phyloP scores from a whole-genome alignment of 1,139 yeast species.

The Geotrichum aggregatum region DNA sequence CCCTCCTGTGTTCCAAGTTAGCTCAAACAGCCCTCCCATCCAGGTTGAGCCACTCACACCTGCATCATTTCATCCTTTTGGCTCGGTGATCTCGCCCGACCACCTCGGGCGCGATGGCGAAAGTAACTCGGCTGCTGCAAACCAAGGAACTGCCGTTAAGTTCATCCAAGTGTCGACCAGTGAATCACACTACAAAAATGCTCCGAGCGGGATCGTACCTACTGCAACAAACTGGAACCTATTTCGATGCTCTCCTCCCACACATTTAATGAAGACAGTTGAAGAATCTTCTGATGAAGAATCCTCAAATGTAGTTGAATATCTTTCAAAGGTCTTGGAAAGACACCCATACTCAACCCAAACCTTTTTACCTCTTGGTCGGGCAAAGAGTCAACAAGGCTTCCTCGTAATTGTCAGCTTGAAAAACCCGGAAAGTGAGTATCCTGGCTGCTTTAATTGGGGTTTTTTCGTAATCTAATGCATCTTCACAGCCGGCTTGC shows the following conservation, averaged over 20 bases:
- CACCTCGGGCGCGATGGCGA: constrained; percentile 44
- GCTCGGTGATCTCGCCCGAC: constrained; percentile 53
- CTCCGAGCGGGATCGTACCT: constrained; percentile 44
- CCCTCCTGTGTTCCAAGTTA: constrained; percentile 25
- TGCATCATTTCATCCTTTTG: constrained; percentile 48
- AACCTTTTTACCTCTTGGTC: constrained; percentile 86
- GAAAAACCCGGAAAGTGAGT: constrained; percentile 37
- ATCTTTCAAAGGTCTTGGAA: constrained; percentile 69
- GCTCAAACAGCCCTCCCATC: constrained; percentile 15
- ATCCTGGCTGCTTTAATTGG: no score
- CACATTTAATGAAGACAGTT: constrained; percentile 47
- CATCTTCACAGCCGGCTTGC: constrained; percentile 44
- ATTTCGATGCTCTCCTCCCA: constrained; percentile 76
- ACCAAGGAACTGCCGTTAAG: constrained; percentile 90
- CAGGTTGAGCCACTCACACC: constrained; percentile 47
- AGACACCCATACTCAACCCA: constrained; percentile 91
- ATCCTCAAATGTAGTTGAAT: constrained; percentile 29
- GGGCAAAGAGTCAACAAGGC: constrained; percentile 46
- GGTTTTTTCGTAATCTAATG: constrained; percentile 8
- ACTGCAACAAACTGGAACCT: constrained; percentile 74
- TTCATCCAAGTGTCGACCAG: constrained; percentile 69
- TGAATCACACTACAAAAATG: constrained; percentile 47
- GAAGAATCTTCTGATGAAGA: neutral
- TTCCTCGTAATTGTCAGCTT: constrained; percentile 81
- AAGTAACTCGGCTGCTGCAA: constrained; percentile 55